Percentiles rank a stretch among this genome's conserved stretches.
phyloP scores from a whole-genome alignment of 73 alveolate genomes.

The Tetrahymena thermophila region DNA sequence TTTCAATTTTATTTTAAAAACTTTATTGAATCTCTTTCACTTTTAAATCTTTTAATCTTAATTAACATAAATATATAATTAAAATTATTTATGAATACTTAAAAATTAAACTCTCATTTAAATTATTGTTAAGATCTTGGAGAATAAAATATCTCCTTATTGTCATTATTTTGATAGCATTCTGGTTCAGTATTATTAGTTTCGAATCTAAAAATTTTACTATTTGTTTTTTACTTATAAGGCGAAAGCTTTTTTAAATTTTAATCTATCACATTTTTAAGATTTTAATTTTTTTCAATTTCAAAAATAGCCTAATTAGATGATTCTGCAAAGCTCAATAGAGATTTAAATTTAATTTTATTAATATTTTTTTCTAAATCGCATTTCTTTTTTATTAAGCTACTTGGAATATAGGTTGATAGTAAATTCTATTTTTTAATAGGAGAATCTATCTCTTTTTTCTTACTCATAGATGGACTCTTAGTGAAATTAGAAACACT shows the following conservation, averaged over 20 bases:
- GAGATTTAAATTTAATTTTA: neutral
- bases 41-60: too few species aligned
- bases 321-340: neutral
- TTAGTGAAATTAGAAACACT: neutral
- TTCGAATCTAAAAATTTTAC: neutral
- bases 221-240: neutral
- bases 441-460: neutral
- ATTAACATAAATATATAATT: too few species aligned
- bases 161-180: neutral
- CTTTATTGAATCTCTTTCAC: too few species aligned
- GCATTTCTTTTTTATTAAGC: neutral
- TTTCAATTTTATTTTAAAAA: too few species aligned
- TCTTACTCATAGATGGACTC: neutral
- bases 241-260: neutral
- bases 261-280: neutral
- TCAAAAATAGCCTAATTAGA: neutral
- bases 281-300: neutral
- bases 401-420: neutral
- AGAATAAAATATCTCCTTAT: neutral
- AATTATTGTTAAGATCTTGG: neutral
- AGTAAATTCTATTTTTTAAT: neutral
- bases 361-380: neutral
- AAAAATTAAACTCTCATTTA: neutral
- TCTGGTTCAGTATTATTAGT: neutral
- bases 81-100: too few species aligned